Evolutionary conservation across 768 basidiomycete genomes (phyloP).

Genomic region (Termitomyces sp.): DNA sequence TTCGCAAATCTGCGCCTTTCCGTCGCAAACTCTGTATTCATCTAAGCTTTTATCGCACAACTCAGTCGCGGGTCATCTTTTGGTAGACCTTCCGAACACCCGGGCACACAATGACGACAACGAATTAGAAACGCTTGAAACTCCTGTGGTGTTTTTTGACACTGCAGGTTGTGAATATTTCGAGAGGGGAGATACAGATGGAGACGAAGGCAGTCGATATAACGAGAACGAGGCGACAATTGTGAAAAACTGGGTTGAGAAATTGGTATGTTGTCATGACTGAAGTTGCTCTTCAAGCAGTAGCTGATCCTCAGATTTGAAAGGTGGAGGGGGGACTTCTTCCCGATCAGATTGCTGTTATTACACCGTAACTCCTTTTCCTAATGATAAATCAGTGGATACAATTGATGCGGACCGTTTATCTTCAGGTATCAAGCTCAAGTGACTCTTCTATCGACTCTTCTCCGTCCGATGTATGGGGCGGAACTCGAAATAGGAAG

Average conservation of each 20-base stretch:
- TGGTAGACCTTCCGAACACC: constrained; percentile 63
- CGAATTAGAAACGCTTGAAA: constrained; percentile 64
- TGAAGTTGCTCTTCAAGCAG: background rate
- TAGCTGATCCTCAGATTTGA: background rate
- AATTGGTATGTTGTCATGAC: constrained; percentile 44
- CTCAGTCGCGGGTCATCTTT: constrained; percentile 66
- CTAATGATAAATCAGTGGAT: background rate
- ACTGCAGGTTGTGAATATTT: constrained; percentile 93
- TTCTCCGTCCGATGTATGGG: constrained; percentile 70
- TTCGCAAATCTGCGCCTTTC: constrained; percentile 76
- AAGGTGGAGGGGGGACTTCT: constrained; percentile 59
- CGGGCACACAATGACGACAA: constrained; percentile 55
- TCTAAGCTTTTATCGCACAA: constrained; percentile 64
- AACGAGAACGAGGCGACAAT: constrained; percentile 95
- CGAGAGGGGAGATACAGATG: constrained; percentile 71
- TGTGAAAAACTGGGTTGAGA: constrained; percentile 78
- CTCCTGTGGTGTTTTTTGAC: constrained; percentile 89
- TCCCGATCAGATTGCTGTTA: constrained; percentile 75
- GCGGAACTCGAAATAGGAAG: constrained; percentile 81
- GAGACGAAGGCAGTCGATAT: constrained; percentile 85
- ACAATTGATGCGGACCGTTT: background rate
- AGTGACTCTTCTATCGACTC: constrained; percentile 75
- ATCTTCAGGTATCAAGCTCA: constrained; percentile 88
- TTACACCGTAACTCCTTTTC: constrained; percentile 58
- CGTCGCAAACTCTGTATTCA: constrained; percentile 76